Evolutionary conservation across 2,329 filamentous ascomycete species (phyloP).

Genomic region (Penicillium olsonii): DNA sequence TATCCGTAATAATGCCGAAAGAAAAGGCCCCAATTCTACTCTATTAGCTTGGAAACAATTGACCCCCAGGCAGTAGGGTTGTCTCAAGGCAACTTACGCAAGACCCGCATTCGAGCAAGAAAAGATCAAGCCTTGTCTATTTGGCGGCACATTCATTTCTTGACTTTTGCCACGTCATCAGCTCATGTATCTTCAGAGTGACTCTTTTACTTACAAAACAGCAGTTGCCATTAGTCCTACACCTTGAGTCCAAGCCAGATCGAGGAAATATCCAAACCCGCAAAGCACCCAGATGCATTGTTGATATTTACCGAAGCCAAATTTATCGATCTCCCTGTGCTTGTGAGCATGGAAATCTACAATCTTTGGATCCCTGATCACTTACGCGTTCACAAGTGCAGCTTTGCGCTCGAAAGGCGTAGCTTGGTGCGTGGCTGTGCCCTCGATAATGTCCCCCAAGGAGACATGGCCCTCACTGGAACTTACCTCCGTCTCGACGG

Average conservation of each 20-base stretch:
- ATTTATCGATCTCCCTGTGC: conserved; percentile 13
- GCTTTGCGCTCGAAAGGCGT: conserved; percentile 11
- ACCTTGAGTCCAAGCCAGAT: conserved; percentile 15
- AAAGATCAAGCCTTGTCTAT: conserved; percentile 9
- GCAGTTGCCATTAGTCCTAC: conserved; percentile 12
- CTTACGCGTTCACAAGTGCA: conserved; percentile 5
- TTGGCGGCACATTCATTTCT: conserved; percentile 7
- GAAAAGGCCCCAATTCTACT: conserved; percentile 9
- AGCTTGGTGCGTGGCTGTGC: not conserved
- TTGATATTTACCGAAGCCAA: conserved; percentile 15
- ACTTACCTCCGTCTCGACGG: not conserved
- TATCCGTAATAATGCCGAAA: conserved; percentile 14
- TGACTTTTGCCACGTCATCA: not conserved
- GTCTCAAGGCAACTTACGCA: conserved; percentile 1
- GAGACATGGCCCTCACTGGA: not conserved
- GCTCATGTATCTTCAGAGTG: not conserved
- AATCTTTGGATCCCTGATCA: not conserved
- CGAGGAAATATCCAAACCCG: conserved; percentile 13
- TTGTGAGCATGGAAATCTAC: not conserved
- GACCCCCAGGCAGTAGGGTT: no score
- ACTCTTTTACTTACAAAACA: conserved; percentile 6
- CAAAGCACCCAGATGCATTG: conserved; percentile 13
- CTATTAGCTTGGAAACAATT: not conserved
- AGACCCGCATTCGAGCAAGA: conserved; percentile 9
- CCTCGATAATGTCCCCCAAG: not conserved